Evolutionary conservation across 768 basidiomycete genomes (phyloP).

Genomic region (Coprinopsis strossmayeri): DNA sequence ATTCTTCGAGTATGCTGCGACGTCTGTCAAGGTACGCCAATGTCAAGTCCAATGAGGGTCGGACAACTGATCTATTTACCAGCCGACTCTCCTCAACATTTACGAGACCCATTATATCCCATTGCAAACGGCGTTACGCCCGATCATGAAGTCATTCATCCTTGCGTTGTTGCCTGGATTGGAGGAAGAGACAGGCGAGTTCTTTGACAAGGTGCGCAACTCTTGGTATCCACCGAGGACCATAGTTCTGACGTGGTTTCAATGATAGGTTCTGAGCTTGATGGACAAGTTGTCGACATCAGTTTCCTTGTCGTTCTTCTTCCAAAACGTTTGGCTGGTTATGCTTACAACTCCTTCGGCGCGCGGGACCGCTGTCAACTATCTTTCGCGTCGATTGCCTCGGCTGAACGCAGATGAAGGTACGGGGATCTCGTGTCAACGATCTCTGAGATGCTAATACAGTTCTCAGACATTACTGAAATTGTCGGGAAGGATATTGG

Average conservation of each 20-base stretch:
- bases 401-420: conserved; percentile 66
- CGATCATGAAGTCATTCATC: conserved; percentile 91
- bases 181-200: conserved; percentile 97
- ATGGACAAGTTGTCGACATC: conserved; percentile 80
- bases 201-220: conserved; percentile 74
- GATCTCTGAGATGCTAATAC: neutral
- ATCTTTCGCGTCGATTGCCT: conserved; percentile 77
- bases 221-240: conserved; percentile 6
- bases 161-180: conserved; percentile 90
- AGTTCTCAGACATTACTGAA: conserved; percentile 47
- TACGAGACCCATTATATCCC: conserved; percentile 92
- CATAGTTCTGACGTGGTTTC: conserved; percentile 27
- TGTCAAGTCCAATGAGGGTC: neutral
- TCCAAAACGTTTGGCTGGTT: conserved; percentile 92
- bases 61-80: neutral
- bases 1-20: conserved; percentile 98
- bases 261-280: conserved; percentile 56
- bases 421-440: conserved; percentile 18
- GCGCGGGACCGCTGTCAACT: conserved; percentile 82
- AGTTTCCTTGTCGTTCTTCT: conserved; percentile 84
- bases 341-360: conserved; percentile 86
- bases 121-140: conserved; percentile 71
- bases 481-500: conserved; percentile 86
- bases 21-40: conserved; percentile 81
- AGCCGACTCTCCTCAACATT: conserved; percentile 87